phyloP scores from a whole-genome alignment of 1,284 basidiomycete genomes.

The Cerrena zonata region DNA sequence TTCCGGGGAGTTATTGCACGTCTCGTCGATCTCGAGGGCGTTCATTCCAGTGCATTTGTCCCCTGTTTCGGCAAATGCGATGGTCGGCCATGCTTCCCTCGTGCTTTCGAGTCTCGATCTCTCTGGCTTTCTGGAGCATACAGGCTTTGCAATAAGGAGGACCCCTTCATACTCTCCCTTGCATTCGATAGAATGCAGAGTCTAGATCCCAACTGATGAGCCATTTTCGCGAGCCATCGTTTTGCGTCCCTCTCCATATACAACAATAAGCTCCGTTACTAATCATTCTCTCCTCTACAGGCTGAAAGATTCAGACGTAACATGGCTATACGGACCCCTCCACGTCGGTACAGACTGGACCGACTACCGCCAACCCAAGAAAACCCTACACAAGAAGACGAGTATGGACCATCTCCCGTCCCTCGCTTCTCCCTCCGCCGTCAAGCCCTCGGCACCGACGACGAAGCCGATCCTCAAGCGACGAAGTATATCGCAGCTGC shows the following conservation, averaged over 20 bases:
- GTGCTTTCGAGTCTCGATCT: neutral
- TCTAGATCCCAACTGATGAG: no score
- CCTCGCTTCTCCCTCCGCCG: constrained; percentile 22
- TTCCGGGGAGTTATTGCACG: no score
- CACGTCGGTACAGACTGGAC: constrained; percentile 83
- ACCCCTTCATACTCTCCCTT: no score
- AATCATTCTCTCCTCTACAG: constrained; percentile 41
- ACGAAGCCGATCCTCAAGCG: constrained; percentile 95
- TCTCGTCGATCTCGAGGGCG: no score
- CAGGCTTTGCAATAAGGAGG: no score
- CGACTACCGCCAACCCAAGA: constrained; percentile 27
- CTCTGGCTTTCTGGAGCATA: no score
- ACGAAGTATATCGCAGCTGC: constrained; percentile 86
- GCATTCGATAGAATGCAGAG: no score
- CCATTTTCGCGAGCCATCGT: no score
- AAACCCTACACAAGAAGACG: constrained; percentile 19
- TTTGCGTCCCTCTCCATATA: no score
- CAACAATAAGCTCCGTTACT: neutral
- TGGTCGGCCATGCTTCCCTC: no score
- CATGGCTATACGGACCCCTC: constrained; percentile 96
- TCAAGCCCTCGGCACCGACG: neutral
- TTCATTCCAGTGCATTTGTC: no score
- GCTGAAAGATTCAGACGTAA: constrained; percentile 98
- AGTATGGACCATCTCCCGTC: constrained; percentile 27
- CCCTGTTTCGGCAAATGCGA: no score